Base-by-base conservation (phyloP, 2,329 filamentous ascomycete species). In the Harringtonia lauricola region DNA sequence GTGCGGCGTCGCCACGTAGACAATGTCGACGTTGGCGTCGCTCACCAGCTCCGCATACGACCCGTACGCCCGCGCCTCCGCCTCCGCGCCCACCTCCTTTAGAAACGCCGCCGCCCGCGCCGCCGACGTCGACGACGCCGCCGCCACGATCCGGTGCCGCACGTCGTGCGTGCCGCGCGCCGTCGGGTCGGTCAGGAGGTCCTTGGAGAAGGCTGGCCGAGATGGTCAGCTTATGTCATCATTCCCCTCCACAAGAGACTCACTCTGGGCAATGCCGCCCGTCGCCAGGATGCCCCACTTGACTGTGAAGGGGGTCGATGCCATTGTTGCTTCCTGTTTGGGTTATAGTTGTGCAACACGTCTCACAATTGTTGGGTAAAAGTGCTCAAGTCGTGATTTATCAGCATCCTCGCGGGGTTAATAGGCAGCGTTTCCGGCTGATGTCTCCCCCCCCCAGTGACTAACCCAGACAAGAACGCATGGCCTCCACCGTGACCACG, bases 1-100 rank as follows among this genome's bases (percentile, higher is more conserved):
- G 66, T 94, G 88, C 15, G 88, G 88, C 4, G 88, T 94, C 21
- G 86, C 87, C 44, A 95, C 77, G 62, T 94, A 95, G 64, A 95
- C 65, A 54, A 94, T 85, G 61, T 94, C 85, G 52, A 94, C 75
- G 54, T 86, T 74, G 8, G 81, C 67, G 59, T 94, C 86, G 41
- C 75, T 73, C 22, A 90, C 86, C 24, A 95, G 74, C 59, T 88
- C 84, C 49, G 80, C 72, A 63, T 95, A 95, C 12, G 81, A 86
- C 47, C 83, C 85, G 58, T 94, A 94, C 10, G 81, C 72, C 54
- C 76, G 76, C 45, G 83, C 81, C 22, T 34, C 45, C 17, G 72
- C 65, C 4, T 83, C 80, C n/a, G 82, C 79, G 46, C 80, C 74
- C 31, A 83, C 74, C 49, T 81, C 76, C 48, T 76, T 67, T 58